Evolutionary conservation across 805 yeast species (phyloP).

Genomic region (Allodekkera sacchari): DNA sequence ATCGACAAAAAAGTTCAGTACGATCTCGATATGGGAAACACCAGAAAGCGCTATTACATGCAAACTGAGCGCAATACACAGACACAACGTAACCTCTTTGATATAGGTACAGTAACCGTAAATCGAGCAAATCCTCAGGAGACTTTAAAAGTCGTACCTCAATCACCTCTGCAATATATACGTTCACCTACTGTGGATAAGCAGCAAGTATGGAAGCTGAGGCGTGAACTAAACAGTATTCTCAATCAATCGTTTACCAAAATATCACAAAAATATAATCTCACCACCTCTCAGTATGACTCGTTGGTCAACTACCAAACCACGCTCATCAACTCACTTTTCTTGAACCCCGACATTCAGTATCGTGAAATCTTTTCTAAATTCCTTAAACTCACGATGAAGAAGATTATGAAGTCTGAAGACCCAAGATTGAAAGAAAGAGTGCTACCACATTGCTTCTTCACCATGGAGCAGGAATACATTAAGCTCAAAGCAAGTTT

Average conservation of each 20-base stretch:
- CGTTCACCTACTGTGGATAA: conserved; percentile 4
- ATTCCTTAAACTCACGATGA: conserved; percentile 22
- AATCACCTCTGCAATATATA: conserved; percentile 10
- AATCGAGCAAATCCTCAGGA: conserved; percentile 1
- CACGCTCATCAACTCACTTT: conserved; percentile 21
- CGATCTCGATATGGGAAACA: conserved; percentile 28
- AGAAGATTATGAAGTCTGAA: conserved; percentile 24
- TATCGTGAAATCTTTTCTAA: conserved; percentile 22
- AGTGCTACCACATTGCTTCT: conserved; percentile 18
- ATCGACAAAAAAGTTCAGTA: conserved; percentile 36
- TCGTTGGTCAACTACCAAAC: conserved; percentile 31
- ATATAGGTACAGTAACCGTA: conserved; percentile 8
- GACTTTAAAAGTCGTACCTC: conserved; percentile 10
- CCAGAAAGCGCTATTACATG: conserved; percentile 18
- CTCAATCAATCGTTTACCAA: conserved; percentile 35
- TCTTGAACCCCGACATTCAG: conserved; percentile 18
- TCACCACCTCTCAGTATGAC: conserved; percentile 48
- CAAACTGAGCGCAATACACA: neutral
- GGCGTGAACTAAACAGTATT: conserved; percentile 26
- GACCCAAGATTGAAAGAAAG: conserved; percentile 17
- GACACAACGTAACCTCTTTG: conserved; percentile 4
- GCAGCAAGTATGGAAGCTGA: conserved; percentile 9
- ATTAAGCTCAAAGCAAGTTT: conserved; percentile 5
- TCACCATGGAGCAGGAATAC: conserved; percentile 16
- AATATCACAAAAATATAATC: conserved; percentile 39